phyloP scores from a whole-genome alignment of 257 asterid species.

The Cynanchum wilfordii region DNA sequence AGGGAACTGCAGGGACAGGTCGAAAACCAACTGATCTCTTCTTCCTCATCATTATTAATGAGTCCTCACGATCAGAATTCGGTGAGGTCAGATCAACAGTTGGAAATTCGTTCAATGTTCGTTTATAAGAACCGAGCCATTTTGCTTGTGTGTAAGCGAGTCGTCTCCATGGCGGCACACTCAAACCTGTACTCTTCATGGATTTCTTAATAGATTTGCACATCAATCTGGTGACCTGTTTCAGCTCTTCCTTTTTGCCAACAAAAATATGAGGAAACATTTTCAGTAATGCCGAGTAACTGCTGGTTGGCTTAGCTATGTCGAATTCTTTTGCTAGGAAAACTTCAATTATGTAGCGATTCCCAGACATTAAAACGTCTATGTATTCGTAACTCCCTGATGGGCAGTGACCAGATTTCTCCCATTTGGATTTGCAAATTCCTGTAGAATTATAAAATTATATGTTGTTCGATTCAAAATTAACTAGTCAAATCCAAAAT shows the following conservation, averaged over 20 bases:
- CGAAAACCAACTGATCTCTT: slow-evolving; percentile 46
- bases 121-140: slow-evolving; percentile 55
- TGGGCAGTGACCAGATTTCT: slow-evolving; percentile 35
- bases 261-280: slow-evolving; percentile 42
- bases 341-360: slow-evolving; percentile 56
- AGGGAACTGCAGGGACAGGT: slow-evolving; percentile 21
- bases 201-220: slow-evolving; percentile 52
- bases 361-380: slow-evolving; percentile 37
- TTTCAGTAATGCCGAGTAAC: slow-evolving; percentile 41
- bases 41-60: background rate
- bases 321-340: slow-evolving; percentile 49
- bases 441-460: slow-evolving; percentile 31
- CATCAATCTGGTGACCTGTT: slow-evolving; percentile 52
- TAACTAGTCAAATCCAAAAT: too few species aligned
- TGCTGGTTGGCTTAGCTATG: slow-evolving; percentile 54
- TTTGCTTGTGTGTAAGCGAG: slow-evolving; percentile 53
- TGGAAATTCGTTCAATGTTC: slow-evolving; percentile 52
- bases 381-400: slow-evolving; percentile 66
- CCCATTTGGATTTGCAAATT: slow-evolving; percentile 87
- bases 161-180: slow-evolving; percentile 89
- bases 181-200: slow-evolving; percentile 43
- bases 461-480: background rate
- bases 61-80: background rate
- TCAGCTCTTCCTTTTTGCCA: slow-evolving; percentile 43
- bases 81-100: background rate